Percentiles rank a stretch among this genome's conserved stretches.
These are phyloP conservation scores for Hysterium pulicare DNA, from an alignment of 2,329 filamentous ascomycete species.

Conservation along the genomic window DNA sequence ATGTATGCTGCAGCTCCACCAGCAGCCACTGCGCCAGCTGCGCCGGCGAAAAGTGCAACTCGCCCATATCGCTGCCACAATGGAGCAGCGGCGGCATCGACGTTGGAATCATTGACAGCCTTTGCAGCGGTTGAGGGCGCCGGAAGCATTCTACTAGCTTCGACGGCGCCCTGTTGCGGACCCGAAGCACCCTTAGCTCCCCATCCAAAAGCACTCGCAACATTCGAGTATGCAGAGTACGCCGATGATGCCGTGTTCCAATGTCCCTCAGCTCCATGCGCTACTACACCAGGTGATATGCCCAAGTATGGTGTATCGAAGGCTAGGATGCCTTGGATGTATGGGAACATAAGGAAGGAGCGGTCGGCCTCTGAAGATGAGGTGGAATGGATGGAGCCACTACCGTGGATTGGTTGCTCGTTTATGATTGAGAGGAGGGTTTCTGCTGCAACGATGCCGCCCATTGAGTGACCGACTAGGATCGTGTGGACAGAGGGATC, in stretches of 20 bases:
- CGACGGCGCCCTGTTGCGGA: constrained; percentile 18
- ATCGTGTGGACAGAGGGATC: constrained; percentile 81
- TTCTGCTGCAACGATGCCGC: constrained; percentile 91
- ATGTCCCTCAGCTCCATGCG: constrained; percentile 81
- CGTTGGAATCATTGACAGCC: constrained; percentile 36
- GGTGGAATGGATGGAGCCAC: constrained; percentile 32
- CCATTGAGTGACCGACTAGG: constrained; percentile 80
- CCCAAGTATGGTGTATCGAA: constrained; percentile 93
- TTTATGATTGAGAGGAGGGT: constrained; percentile 72
- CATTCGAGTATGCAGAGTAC: constrained; percentile 63
- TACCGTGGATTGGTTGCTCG: constrained; percentile 41
- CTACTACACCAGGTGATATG: constrained; percentile 77
- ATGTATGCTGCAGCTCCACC: constrained; percentile 82
- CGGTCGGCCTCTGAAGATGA: constrained; percentile 37
- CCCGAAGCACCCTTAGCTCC: constrained; percentile 27
- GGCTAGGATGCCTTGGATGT: constrained; percentile 82
- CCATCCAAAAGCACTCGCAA: constrained; percentile 63
- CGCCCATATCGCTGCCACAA: constrained; percentile 79
- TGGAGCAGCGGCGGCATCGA: constrained; percentile 44
- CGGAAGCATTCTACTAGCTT: constrained; percentile 34
- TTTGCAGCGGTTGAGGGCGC: constrained; percentile 34
- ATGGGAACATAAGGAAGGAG: constrained; percentile 82
- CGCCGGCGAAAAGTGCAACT: constrained; percentile 81
- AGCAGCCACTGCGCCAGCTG: constrained; percentile 73
- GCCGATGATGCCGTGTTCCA: constrained; percentile 72